Base-by-base conservation (phyloP, 768 basidiomycete genomes). In the Termitomyces sp. region DNA sequence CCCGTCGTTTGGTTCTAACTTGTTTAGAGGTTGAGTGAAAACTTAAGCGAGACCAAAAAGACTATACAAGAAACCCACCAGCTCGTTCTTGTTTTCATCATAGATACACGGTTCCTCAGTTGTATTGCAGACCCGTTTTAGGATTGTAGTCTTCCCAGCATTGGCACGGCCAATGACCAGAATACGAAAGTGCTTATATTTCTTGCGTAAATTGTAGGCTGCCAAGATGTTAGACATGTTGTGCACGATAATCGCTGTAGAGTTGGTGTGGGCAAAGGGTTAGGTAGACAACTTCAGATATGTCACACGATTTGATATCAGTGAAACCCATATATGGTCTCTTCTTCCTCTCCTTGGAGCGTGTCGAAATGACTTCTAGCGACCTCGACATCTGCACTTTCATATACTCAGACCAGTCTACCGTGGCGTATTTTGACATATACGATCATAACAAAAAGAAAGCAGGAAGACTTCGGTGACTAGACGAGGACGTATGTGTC, bases 131-230 rank as follows among this genome's bases (percentile, higher is more conserved):
- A 52, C 34, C 15, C 51, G 34, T 9, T 52, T 47, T 22, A 56
- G 16, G 6, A 56, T 22, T 36, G 46, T 56, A 15, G 44, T 46
- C 34, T 59, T 59, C 9, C 58, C 58, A 39, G 58, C 24, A 34
- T 59, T 59, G 34, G 58, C 54, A 18, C 58, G 27, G 7, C 58
- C 58, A 24, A 59, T 59, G 9, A 59, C 54, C 27, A 59, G 58
- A 16, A 59, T 53, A 41, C 58, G 54, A 12, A 59, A 59, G 36
- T 55, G 58, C 6, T 24, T 58, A 20, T 46, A 49, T 36, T 55
- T 49, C 27, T 24, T 33, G 16, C 57, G 37, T n/a, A 58, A 9
- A 3, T 58, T 15, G 20, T 15, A n/a, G 33, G 48, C 47, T 42
- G 4, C 36, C 18, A 30, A 33, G 31, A 49, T 20, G n/a, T 49